Evolutionary conservation across 805 yeast species (phyloP), one percentile per base, ranked within the genome.

Genomic region (Clavispora fructus): DNA sequence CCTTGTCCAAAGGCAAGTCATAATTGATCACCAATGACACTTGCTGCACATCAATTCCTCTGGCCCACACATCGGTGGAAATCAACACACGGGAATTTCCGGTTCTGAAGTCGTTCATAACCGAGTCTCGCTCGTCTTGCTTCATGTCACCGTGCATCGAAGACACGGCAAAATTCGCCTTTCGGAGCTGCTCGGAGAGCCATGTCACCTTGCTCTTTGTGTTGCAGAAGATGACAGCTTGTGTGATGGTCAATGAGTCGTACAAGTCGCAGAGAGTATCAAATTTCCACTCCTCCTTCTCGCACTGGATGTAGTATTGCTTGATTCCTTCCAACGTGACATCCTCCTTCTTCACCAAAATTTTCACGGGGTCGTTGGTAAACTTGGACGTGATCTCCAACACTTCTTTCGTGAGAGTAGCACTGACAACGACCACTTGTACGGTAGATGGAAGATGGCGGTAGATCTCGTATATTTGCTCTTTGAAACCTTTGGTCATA

Each of bases 1-100:
- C 98, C 65, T 85, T 83, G 78, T 94, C 90, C 54, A 80, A 68
- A 46, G 99, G 98, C 67, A 92, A 74, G 69, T 92, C 99, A 73
- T 87, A 92, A 78, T 92, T 92, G 62, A 92, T 88, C 50, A 92
- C 99, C 56, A 92, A 73, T 11, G 97, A 91, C 41, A 92, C 97
- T 66, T 92, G 98, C 75, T 92, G 99, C 50, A 92, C 98, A 71
- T 92, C 99, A 56, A 92, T 94, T 64, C 99, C 99, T 71, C 99
- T 80, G 42, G 99, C 99, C 85, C 92, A 87, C 61, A 94, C 86
- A 71, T 94, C 99, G 37, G 99, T 94, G 56, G 97, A 85, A 64
- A 94, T 94, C 65, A 94, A 75, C 42, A 94, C 92, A 65, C 99
- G 81, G 45, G 97, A 87, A 56, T 86, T 81, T 49, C 99, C 99